Evolutionary conservation across 169 alveolate genomes (phyloP).

Genomic region (Blepharisma undulans): DNA sequence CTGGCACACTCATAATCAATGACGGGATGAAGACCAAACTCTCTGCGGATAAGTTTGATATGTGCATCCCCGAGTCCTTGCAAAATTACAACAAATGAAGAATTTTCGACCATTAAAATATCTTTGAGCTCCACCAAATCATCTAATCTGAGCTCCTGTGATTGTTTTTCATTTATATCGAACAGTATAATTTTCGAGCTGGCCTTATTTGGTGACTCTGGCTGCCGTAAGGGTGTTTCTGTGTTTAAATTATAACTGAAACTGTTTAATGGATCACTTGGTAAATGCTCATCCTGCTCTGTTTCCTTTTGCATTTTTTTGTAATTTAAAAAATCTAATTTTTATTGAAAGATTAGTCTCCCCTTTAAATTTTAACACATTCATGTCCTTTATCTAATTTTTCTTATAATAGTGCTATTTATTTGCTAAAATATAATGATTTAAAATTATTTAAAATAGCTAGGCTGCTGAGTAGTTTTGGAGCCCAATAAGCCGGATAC

Average conservation of each 20-base stretch:
- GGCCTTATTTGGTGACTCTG: background rate
- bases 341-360: background rate
- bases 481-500: background rate
- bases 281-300: background rate
- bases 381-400: background rate
- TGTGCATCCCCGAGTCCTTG: slow-evolving; percentile 4
- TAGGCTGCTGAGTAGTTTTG: background rate
- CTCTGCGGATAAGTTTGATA: background rate
- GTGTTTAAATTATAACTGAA: background rate
- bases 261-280: background rate
- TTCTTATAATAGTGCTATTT: background rate
- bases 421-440: background rate
- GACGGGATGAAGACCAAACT: slow-evolving; percentile 13
- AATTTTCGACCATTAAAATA: background rate
- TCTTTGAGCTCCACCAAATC: background rate
- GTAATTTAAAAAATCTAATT: background rate
- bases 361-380: background rate
- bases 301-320: background rate
- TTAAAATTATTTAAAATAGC: background rate
- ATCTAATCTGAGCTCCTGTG: background rate
- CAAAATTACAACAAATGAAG: background rate
- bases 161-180: background rate
- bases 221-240: background rate
- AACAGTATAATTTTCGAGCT: background rate
- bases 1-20: slow-evolving; percentile 9